These are phyloP conservation scores for Fusarium tjaetaba DNA, from an alignment of 2,329 filamentous ascomycete genomes.

Conservation along the genomic window DNA sequence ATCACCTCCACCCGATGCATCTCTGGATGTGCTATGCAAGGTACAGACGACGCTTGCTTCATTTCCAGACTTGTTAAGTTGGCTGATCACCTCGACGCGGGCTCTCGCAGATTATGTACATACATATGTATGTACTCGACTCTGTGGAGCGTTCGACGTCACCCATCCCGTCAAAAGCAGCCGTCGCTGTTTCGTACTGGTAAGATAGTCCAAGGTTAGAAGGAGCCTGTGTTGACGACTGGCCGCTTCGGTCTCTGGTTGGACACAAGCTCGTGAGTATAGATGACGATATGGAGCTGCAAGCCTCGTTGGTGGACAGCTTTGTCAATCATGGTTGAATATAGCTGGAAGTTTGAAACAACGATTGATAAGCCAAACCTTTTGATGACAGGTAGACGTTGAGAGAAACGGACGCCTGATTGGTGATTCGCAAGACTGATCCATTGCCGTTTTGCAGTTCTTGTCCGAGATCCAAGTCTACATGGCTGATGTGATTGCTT, in stretches of 20 bases:
- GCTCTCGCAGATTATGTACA: slow-evolving; percentile 16
- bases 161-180: slow-evolving; percentile 26
- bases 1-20: slow-evolving; percentile 43
- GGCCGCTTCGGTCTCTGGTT: slow-evolving; percentile 27
- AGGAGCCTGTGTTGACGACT: slow-evolving; percentile 34
- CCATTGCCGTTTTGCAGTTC: slow-evolving; percentile 3
- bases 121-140: slow-evolving; percentile 1
- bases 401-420: neutral
- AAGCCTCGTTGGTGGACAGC: slow-evolving; percentile 26
- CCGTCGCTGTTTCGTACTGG: slow-evolving; percentile 10
- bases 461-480: slow-evolving; percentile 9
- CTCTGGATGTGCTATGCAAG: slow-evolving; percentile 41
- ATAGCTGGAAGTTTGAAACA: slow-evolving; percentile 30
- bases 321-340: slow-evolving; percentile 17
- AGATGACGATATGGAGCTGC: slow-evolving; percentile 6
- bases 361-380: slow-evolving; percentile 15
- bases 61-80: slow-evolving; percentile 3
- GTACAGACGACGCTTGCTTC: slow-evolving; percentile 40
- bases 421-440: slow-evolving; percentile 10
- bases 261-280: slow-evolving; percentile 13
- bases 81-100: slow-evolving; percentile 34
- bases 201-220: slow-evolving; percentile 19
- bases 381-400: slow-evolving; percentile 12
- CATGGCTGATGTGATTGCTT: slow-evolving; percentile 7
- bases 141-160: slow-evolving; percentile 39